Evolutionary conservation across 179 eudicot species (phyloP), one percentile per base, ranked within the genome.

Genomic region (Carnegiea gigantea): DNA sequence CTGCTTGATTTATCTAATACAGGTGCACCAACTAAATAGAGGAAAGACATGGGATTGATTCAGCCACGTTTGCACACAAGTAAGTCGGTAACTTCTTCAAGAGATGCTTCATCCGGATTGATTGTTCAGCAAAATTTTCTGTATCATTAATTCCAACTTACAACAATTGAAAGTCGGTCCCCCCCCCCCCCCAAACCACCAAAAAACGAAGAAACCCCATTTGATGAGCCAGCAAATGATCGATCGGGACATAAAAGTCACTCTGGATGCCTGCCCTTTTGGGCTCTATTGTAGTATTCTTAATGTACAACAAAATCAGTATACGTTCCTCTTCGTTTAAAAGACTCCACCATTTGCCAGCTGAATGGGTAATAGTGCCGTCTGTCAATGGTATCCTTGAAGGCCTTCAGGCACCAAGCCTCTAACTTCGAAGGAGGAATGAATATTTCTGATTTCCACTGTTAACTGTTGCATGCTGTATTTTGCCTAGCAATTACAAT

Each of bases 401-500:
- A 17, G 17, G 49, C 59, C 43, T 73, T 73, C 23, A 9, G 49
- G 40, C 10, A 40, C 40, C 44, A 33, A 7, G 60, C 26, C 10
- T 51, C 40, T 36, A 23, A 12, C 77, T n/a, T 23, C 14, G 60
- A 60, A 5, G 46, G 43, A 80, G 53, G 33, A 40, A 76, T 33
- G 60, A 44, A 24, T 28, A 8, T 59, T 2, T 24, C 9, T 60
- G 28, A 36, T 30, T 49, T 38, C 28, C 12, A 26, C 46, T 2
- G 14, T 23, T 40, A 21, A 49, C 40, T 26, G 43, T 26, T 73
- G 73, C 2, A 26, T 24, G 10, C 38, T 36, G 21, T 59, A 12
- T 18, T 60, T n/a, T 60, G 36, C 6, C 80, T 38, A 4, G 67
- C 36, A 40, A 33, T 71, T 78, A 93, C 84, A 84, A 78, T 46